A percentile compares a stretch with the other conserved stretches of the same genome.
Conservation (phyloP, 2,329 filamentous ascomycete genomes). For the Aspergillus ustus region DNA sequence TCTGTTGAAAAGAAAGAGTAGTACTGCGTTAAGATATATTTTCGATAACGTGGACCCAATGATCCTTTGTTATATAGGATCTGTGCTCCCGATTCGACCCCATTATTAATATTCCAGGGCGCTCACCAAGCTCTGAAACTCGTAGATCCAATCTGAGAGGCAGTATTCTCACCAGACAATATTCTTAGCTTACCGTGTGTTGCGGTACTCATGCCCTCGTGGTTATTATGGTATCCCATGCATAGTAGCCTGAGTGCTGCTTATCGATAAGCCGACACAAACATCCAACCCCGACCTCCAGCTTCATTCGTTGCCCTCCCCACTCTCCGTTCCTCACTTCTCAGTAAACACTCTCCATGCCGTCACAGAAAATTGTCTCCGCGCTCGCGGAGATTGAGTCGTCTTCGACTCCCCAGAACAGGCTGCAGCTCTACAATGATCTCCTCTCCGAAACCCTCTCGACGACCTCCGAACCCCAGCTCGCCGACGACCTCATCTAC, state of each 20-base stretch:
- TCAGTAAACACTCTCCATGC: constrained; percentile 42
- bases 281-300: constrained; percentile 7
- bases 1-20: background rate
- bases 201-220: background rate
- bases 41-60: background rate
- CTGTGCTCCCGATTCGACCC: background rate
- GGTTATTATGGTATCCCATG: constrained; percentile 1
- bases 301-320: constrained; percentile 4
- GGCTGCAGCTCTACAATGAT: constrained; percentile 60
- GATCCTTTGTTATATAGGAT: background rate
- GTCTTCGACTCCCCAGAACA: constrained; percentile 53
- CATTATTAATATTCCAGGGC: background rate
- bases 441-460: constrained; percentile 62
- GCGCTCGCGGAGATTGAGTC: constrained; percentile 57
- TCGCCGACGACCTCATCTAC: constrained; percentile 67
- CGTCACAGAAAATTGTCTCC: constrained; percentile 54
- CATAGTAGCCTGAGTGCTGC: constrained; percentile 7
- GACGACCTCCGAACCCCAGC: constrained; percentile 49
- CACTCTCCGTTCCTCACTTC: background rate
- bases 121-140: background rate
- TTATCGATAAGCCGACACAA: constrained; percentile 34
- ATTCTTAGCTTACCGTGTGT: no score
- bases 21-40: background rate
- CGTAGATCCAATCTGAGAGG: background rate
- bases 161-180: background rate